Conservation (phyloP, 805 yeast genomes). For the Zygotorulaspora danielsina region DNA sequence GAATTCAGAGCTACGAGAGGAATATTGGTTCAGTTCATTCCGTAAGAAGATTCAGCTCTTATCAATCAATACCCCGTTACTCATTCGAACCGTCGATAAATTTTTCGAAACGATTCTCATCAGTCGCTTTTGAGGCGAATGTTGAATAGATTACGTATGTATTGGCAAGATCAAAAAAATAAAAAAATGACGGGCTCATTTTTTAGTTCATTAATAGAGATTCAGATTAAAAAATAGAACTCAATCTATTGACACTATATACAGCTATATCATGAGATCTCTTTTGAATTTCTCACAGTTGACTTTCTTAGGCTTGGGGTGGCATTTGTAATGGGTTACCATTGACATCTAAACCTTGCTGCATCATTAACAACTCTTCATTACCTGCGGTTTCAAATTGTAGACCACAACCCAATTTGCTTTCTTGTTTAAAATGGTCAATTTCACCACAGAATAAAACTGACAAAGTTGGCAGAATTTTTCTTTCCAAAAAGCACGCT, state of each 20-base stretch:
- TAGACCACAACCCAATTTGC: slow-evolving; percentile 87
- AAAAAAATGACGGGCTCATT: slow-evolving; percentile 2
- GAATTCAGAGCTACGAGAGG: slow-evolving; percentile 2
- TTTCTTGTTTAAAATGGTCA: slow-evolving; percentile 75
- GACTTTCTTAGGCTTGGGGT: slow-evolving; percentile 44
- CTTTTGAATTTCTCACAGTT: slow-evolving; percentile 1
- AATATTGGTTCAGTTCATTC: not conserved
- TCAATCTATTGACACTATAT: slow-evolving; percentile 12
- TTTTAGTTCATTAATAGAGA: slow-evolving; percentile 8
- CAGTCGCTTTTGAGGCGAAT: slow-evolving; percentile 2
- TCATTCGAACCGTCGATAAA: slow-evolving; percentile 1
- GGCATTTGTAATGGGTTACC: slow-evolving; percentile 86
- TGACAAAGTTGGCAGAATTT: slow-evolving; percentile 87
- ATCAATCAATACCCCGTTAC: slow-evolving; percentile 3
- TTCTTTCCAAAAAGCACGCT: slow-evolving; percentile 84
- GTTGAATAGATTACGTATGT: too few species aligned
- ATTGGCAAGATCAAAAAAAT: slow-evolving; percentile 1
- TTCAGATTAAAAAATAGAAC: slow-evolving; percentile 11
- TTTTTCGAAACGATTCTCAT: slow-evolving; percentile 4
- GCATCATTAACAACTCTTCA: slow-evolving; percentile 88
- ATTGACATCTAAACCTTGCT: slow-evolving; percentile 79
- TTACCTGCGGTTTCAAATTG: slow-evolving; percentile 95
- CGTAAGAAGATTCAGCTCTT: slow-evolving; percentile 10
- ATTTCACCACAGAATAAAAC: slow-evolving; percentile 87
- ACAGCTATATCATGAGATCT: slow-evolving; percentile 14